A percentile compares a stretch with the other conserved stretches of the same genome.
These are phyloP conservation scores for Epichloe hybrida DNA, from an alignment of 2,329 filamentous ascomycete species.

Conservation along the genomic window DNA sequence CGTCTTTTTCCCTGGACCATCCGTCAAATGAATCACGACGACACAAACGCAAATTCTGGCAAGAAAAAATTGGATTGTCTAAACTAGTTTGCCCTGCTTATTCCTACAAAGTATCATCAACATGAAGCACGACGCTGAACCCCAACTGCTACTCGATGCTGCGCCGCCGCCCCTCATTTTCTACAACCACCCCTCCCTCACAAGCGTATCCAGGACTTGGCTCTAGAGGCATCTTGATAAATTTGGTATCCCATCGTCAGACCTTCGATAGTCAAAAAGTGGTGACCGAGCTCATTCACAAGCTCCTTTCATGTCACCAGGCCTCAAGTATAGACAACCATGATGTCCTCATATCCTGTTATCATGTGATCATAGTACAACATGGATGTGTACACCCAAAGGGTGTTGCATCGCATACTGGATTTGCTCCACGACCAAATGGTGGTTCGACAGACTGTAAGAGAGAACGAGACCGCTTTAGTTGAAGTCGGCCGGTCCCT, in stretches of 20 bases:
- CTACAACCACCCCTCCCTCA: not conserved
- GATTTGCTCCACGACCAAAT: not conserved
- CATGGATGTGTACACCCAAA: not conserved
- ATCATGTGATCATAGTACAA: constrained; percentile 7
- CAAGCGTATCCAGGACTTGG: not conserved
- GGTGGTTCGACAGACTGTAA: not conserved
- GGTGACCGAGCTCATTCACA: not conserved
- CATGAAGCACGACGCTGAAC: constrained; percentile 1
- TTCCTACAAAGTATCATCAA: not conserved
- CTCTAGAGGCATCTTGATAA: not conserved
- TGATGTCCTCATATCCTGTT: not conserved
- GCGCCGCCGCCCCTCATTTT: not conserved
- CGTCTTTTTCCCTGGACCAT: not conserved
- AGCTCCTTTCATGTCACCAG: not conserved
- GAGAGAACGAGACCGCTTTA: constrained; percentile 14
- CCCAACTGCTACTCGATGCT: not conserved
- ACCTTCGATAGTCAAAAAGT: not conserved
- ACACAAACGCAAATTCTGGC: not conserved
- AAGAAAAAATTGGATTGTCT: not conserved
- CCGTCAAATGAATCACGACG: too few species aligned
- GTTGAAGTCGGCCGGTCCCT: constrained; percentile 39
- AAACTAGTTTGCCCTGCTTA: not conserved
- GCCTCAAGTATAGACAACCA: not conserved
- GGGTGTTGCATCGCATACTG: not conserved
- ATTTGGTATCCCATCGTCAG: not conserved